Evolutionary conservation across 208 protist species (phyloP), one percentile per base, ranked within the genome.

Genomic region (Trypanosoma scelopori): DNA sequence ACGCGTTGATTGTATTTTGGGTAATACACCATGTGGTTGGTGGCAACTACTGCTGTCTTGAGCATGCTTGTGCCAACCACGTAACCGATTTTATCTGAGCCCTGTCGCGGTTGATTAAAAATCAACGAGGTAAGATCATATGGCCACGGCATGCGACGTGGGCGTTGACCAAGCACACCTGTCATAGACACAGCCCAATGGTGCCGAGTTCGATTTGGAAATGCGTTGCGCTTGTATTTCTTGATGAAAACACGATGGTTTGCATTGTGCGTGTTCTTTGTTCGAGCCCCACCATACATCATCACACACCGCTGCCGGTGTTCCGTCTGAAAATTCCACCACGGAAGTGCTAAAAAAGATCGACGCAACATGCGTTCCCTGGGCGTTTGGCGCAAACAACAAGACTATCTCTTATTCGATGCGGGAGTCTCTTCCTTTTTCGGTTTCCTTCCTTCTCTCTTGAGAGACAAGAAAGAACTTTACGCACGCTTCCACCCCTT

Each of bases 301-400:
- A 95, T 78, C 12, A 95, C 87, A 46, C 78, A 87, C 7, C 88
- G 79, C 64, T 95, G 87, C 1, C 88, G 86, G 68, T 95, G 91
- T 63, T 97, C 88, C 32, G 91, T 97, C 65, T 94, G 87, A 65
- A 94, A 97, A 75, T 97, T 97, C 89, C 91, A 97, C 89, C 91
- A 97, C 9, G 91, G 89, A 45, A 92, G 72, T n/a, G 60, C 52
- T 39, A 78, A 47, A 50, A 79, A 55, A 1, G 87, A 87, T 20
- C 75, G 72, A 55, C 89, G 87, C 35, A 94, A 69, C 89, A 94
- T 97, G 15, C 15, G 13, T 49, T 39, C 52, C 32, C 32, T 37
- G 32, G 3, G 28, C 52, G 20, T 46, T 37, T 60, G 37, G 37
- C 13, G 42, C 5, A 37, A 37, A 37, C 32, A 28, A 45, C 23